Conservation (phyloP, 805 yeast genomes). For the Geotrichum ghanense region DNA sequence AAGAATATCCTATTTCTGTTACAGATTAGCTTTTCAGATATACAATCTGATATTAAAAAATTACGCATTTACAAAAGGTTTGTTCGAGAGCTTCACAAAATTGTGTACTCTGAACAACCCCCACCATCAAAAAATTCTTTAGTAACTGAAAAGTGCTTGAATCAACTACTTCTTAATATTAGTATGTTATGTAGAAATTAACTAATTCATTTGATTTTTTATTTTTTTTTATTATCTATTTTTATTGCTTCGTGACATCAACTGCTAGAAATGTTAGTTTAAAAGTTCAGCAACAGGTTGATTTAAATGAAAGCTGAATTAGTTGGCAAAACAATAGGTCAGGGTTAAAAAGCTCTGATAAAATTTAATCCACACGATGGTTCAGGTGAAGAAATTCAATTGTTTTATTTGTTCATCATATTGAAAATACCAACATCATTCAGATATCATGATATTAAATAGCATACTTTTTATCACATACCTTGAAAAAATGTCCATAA, state of each 20-base stretch:
- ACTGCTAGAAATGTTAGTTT: neutral
- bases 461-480: neutral
- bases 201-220: too few relatives aligned
- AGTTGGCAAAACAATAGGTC: too few relatives aligned
- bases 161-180: neutral
- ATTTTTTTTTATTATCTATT: too few relatives aligned
- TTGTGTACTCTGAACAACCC: neutral
- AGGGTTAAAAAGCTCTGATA: constrained; percentile 4
- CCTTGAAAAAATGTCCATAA: neutral
- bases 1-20: neutral
- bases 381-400: constrained; percentile 5
- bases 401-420: constrained; percentile 3
- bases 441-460: neutral
- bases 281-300: too few relatives aligned
- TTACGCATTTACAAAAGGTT: neutral
- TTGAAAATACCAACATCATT: neutral
- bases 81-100: neutral
- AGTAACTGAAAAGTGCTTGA: neutral
- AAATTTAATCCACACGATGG: constrained; percentile 3
- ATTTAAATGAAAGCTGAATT: too few relatives aligned
- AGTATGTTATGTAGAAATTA: neutral
- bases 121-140: neutral
- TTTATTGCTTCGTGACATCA: too few relatives aligned
- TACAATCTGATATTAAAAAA: neutral
- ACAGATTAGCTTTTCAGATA: neutral